phyloP scores from a whole-genome alignment of 371 early-diverging fungal genomes.

The Nematocida minor region DNA sequence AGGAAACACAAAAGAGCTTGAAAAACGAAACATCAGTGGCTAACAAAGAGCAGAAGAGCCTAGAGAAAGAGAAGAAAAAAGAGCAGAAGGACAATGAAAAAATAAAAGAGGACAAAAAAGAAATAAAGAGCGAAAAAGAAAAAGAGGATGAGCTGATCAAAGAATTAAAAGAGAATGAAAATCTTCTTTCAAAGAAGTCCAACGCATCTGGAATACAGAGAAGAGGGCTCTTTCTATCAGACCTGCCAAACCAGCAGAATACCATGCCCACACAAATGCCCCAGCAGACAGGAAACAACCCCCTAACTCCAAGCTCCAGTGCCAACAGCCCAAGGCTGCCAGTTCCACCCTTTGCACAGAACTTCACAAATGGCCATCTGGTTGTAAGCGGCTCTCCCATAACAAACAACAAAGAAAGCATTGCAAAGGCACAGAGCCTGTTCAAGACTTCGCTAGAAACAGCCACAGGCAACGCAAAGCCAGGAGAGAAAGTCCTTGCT shows the following conservation, averaged over 20 bases:
- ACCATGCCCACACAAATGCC: background rate
- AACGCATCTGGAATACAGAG: background rate
- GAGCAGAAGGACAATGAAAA: slow-evolving; percentile 12
- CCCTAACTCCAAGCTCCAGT: background rate
- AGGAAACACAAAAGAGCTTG: background rate
- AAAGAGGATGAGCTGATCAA: background rate
- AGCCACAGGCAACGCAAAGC: slow-evolving; percentile 6
- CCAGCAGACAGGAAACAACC: background rate
- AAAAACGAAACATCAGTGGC: background rate
- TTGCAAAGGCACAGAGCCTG: slow-evolving; percentile 4
- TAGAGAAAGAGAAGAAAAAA: slow-evolving; percentile 29
- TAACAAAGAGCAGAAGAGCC: background rate
- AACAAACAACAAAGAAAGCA: background rate
- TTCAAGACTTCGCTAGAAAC: slow-evolving; percentile 11
- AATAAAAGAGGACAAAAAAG: slow-evolving; percentile 22
- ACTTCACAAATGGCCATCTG: slow-evolving; percentile 43
- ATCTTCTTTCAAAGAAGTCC: background rate
- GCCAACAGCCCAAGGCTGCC: background rate
- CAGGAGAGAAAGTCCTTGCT: slow-evolving; percentile 42
- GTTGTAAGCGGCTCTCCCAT: slow-evolving; percentile 37
- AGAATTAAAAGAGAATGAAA: background rate
- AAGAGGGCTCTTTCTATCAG: background rate
- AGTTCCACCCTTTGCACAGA: slow-evolving; percentile 21
- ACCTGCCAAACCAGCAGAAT: background rate
- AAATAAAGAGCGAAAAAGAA: background rate